These are phyloP conservation scores for Aspergillus brasiliensis DNA, from an alignment of 2,329 filamentous ascomycete species.

Conservation along the genomic window DNA sequence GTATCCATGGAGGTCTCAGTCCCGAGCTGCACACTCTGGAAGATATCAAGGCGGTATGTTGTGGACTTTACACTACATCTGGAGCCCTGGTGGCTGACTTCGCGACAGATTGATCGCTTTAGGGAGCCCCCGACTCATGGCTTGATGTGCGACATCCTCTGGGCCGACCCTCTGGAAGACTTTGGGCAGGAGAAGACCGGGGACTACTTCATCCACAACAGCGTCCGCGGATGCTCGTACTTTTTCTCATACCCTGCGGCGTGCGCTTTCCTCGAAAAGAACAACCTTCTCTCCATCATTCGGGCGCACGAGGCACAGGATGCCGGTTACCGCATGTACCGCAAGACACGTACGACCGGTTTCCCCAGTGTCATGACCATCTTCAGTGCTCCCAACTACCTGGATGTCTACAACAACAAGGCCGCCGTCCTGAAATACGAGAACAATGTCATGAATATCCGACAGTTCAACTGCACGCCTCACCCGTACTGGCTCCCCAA, in stretches of 20 bases:
- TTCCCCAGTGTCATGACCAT: constrained; percentile 99
- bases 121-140: constrained; percentile 95
- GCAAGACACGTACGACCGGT: constrained; percentile 95
- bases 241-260: constrained; percentile 99
- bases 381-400: constrained; percentile 97
- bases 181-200: constrained; percentile 98
- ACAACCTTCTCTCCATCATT: constrained; percentile 95
- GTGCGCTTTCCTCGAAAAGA: constrained; percentile 97
- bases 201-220: constrained; percentile 97
- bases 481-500: constrained; percentile 99
- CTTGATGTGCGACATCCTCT: constrained; percentile 98
- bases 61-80: too few species aligned
- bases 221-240: constrained; percentile 97
- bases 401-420: constrained; percentile 99
- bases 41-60: constrained; percentile 79
- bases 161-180: constrained; percentile 96
- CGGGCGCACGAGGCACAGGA: constrained; percentile 98
- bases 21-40: constrained; percentile 95
- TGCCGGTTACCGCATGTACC: constrained; percentile 98
- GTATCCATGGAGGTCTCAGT: constrained; percentile 94
- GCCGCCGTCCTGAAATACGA: constrained; percentile 98
- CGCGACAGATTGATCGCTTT: constrained; percentile 85
- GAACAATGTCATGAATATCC: constrained; percentile 99
- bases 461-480: constrained; percentile 99
- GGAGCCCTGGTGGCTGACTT: constrained; percentile 22